These are phyloP conservation scores for Sistotremastrum niveocremeum DNA, from an alignment of 768 basidiomycete genomes.

Conservation along the genomic window DNA sequence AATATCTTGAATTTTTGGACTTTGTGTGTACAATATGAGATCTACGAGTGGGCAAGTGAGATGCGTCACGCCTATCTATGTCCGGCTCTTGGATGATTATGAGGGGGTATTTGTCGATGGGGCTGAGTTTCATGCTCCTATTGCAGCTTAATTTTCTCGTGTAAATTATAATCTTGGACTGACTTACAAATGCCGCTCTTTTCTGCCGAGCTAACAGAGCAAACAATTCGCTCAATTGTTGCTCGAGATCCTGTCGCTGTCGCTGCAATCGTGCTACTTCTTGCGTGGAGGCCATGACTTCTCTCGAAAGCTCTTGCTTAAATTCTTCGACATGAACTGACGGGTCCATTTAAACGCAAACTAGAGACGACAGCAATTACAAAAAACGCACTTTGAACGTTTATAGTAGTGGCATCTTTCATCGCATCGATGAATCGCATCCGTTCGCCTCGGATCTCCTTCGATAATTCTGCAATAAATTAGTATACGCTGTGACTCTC, in stretches of 20 bases:
- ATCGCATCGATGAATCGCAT: slow-evolving; percentile 88
- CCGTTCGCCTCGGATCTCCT: slow-evolving; percentile 77
- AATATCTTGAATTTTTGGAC: too few species aligned
- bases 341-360: slow-evolving; percentile 5
- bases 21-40: too few species aligned
- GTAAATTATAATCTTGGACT: too few species aligned
- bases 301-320: slow-evolving; percentile 64
- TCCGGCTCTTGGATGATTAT: too few species aligned
- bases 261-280: slow-evolving; percentile 57
- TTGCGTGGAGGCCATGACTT: slow-evolving; percentile 60
- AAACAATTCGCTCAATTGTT: slow-evolving; percentile 61
- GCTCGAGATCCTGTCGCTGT: slow-evolving; percentile 51
- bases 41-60: too few species aligned
- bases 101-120: too few species aligned
- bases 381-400: slow-evolving; percentile 50
- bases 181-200: background rate
- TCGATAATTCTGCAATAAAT: slow-evolving; percentile 49
- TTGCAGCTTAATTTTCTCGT: too few species aligned
- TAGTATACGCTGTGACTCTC: background rate
- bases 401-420: slow-evolving; percentile 84
- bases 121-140: too few species aligned
- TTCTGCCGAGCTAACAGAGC: slow-evolving; percentile 54
- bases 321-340: slow-evolving; percentile 79
- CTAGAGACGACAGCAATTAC: background rate
- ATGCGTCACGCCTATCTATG: too few species aligned